A percentile compares a stretch with the other conserved stretches of the same genome.
Conservation (phyloP, 2,329 filamentous ascomycete genomes). For the Helotiales sp. region DNA sequence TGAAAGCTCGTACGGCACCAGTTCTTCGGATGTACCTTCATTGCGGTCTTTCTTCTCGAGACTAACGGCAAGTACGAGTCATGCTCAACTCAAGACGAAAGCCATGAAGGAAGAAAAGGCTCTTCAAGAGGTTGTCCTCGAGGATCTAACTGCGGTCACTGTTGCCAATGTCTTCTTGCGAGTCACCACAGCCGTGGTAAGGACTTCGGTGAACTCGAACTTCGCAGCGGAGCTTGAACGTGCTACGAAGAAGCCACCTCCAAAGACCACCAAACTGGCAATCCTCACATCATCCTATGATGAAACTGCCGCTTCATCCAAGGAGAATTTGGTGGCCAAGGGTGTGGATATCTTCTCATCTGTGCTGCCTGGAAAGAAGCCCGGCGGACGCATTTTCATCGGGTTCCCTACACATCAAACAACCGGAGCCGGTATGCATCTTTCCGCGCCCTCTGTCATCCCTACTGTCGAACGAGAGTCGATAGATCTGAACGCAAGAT, state of each 20-base stretch:
- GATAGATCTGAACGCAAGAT: constrained; percentile 94
- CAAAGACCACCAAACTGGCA: constrained; percentile 82
- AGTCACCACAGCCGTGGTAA: constrained; percentile 82
- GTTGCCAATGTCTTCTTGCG: constrained; percentile 86
- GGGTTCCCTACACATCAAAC: constrained; percentile 98
- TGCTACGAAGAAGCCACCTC: constrained; percentile 95
- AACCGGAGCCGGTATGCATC: constrained; percentile 89
- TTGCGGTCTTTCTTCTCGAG: constrained; percentile 81
- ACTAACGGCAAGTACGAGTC: constrained; percentile 64
- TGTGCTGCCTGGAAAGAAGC: constrained; percentile 84
- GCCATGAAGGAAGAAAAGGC: constrained; percentile 66
- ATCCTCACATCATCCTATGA: constrained; percentile 92
- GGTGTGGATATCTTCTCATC: constrained; percentile 84
- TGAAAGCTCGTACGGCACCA: constrained; percentile 50
- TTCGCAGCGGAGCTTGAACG: constrained; percentile 89
- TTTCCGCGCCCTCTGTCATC: constrained; percentile 94
- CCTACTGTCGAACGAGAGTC: constrained; percentile 96
- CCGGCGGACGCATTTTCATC: constrained; percentile 88
- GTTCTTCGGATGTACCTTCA: constrained; percentile 61
- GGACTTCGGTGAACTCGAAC: constrained; percentile 72
- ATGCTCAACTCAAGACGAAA: constrained; percentile 57
- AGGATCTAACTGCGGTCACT: constrained; percentile 73
- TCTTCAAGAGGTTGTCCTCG: constrained; percentile 64
- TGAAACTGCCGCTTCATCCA: constrained; percentile 66
- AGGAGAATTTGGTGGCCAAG: constrained; percentile 55